Base-by-base conservation (phyloP, 2,329 filamentous ascomycete species). In the Talaromyces sp. region DNA sequence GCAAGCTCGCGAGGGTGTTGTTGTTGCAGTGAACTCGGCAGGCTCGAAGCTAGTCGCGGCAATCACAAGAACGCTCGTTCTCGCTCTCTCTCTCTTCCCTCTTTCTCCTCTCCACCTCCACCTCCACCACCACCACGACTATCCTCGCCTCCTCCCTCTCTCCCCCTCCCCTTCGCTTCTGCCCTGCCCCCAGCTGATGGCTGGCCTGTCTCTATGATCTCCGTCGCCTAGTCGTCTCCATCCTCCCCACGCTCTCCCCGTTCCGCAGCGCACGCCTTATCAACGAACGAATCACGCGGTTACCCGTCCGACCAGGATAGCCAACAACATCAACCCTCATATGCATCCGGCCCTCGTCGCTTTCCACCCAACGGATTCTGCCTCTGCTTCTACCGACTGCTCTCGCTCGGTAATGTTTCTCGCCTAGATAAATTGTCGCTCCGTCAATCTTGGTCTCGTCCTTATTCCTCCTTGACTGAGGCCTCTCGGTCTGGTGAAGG, bases 401-500 rank as follows among this genome's bases (percentile, higher is more conserved):
- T 36, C 51, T 61, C 57, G 59, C 51, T 66, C 58, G 60, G 57
- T 57, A 58, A 62, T 58, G 52, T 56, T 61, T 62, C 57, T 62
- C 56, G 57, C 62, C 65, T 64, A 62, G 52, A 55, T 30, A 61
- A 59, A 61, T 62, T 49, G 42, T 53, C 49, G 39, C 54, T 52
- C 30, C 39, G 60, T 17, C 52, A 39, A 57, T 60, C 44, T 55
- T 54, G 36, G 32, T 53, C 58, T 33, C 55, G 53, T 55, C 36
- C 51, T 51, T 30, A 55, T 22, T 56, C 55, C 36, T 61, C 54
- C 54, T 49, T 70, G 64, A 66, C 68, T 47, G n/a, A 47, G 65
- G 62, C 67, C 68, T 59, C 55, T 63, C 63, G 63, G 70, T 66
- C 68, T 71, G 66, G 67, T 66, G 70, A 67, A 65, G n/a, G 17